Percentiles rank a stretch among this genome's conserved stretches.
phyloP scores from a whole-genome alignment of 2,329 filamentous ascomycete genomes.

The Botrytis hyacinthi region DNA sequence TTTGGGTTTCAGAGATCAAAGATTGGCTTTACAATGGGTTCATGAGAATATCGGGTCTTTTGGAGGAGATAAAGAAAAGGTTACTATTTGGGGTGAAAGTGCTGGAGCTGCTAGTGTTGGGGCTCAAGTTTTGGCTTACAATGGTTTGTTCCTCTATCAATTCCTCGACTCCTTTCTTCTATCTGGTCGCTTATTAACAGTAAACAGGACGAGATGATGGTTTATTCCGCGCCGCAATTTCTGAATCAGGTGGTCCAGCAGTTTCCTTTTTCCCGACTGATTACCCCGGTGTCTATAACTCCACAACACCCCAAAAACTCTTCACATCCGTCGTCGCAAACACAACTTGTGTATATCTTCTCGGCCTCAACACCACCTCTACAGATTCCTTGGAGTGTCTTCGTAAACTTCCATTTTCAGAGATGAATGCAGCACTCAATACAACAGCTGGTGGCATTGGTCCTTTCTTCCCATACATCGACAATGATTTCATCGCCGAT shows the following conservation, averaged over 20 bases:
- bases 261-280: conserved; percentile 20
- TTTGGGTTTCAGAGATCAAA: conserved; percentile 46
- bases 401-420: conserved; percentile 32
- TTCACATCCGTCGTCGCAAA: conserved; percentile 41
- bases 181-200: neutral
- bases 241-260: conserved; percentile 43
- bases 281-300: conserved; percentile 23
- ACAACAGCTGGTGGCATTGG: conserved; percentile 39
- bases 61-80: conserved; percentile 47
- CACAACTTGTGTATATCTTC: conserved; percentile 30
- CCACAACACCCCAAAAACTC: conserved; percentile 27
- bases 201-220: conserved; percentile 49
- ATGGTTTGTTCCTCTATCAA: conserved; percentile 27
- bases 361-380: conserved; percentile 40
- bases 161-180: neutral
- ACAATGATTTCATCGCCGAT: conserved; percentile 44
- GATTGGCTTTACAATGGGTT: conserved; percentile 45
- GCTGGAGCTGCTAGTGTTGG: conserved; percentile 36
- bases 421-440: conserved; percentile 35
- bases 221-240: conserved; percentile 51
- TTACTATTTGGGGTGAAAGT: conserved; percentile 48
- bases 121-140: conserved; percentile 46
- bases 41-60: conserved; percentile 44
- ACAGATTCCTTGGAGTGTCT: conserved; percentile 34
- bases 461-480: conserved; percentile 38